Evolutionary conservation across 495 filamentous ascomycete species (phyloP).

Genomic region (Neurospora sp.): DNA sequence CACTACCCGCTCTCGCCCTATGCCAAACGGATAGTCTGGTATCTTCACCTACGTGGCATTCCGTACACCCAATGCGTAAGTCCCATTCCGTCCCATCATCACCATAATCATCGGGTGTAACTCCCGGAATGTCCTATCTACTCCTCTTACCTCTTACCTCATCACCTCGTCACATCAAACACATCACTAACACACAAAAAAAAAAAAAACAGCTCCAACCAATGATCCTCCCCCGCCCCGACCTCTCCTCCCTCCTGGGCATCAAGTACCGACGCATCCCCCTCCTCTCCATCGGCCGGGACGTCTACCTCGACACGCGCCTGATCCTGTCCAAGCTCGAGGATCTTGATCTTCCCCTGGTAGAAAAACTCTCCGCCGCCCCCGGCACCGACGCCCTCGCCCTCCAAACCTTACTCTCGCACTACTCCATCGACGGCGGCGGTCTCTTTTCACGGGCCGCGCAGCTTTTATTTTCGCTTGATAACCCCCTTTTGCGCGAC

Average conservation of each 20-base stretch:
- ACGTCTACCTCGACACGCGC: conserved; percentile 48
- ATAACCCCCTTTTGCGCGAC: conserved; percentile 39
- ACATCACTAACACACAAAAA: background rate
- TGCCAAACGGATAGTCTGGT: conserved; percentile 47
- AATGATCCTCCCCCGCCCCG: conserved; percentile 46
- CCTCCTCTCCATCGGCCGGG: conserved; percentile 44
- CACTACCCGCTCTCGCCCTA: conserved; percentile 51
- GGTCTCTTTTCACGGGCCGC: conserved; percentile 39
- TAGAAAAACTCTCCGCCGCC: conserved; percentile 3
- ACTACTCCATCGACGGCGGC: conserved; percentile 25
- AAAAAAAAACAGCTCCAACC: conserved; percentile 41
- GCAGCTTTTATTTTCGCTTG: conserved; percentile 33
- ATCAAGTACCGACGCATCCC: conserved; percentile 58
- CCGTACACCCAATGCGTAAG: conserved; percentile 47
- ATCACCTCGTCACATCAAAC: background rate
- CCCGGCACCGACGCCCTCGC: conserved; percentile 5
- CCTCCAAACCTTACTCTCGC: conserved; percentile 14
- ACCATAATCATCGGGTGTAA: background rate
- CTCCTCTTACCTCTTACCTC: background rate
- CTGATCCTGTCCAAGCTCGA: conserved; percentile 53
- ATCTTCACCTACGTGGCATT: conserved; percentile 47
- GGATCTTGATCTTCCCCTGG: conserved; percentile 8
- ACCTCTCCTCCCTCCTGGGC: conserved; percentile 40
- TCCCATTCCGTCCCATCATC: background rate
- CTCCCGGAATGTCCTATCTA: background rate